Evolutionary conservation across 2,329 filamentous ascomycete species (phyloP).

Genomic region (Diaporthe sp.): DNA sequence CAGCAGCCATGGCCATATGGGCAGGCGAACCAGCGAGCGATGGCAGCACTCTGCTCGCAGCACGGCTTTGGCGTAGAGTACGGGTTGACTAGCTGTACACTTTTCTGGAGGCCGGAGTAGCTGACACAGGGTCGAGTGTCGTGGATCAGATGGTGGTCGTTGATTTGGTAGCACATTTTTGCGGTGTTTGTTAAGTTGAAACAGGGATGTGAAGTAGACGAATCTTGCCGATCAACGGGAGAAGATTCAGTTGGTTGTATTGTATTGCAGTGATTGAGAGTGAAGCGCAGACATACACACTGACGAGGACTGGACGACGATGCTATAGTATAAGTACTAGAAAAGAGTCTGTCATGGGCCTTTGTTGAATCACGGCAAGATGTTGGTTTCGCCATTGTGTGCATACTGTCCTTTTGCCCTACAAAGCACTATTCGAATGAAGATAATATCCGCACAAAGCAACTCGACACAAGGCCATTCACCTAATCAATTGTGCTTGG

Average conservation of each 20-base stretch:
- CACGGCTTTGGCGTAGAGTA: background rate
- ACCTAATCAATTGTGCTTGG: background rate
- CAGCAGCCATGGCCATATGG: background rate
- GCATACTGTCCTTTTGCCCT: background rate
- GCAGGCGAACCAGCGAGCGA: background rate
- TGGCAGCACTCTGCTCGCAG: background rate
- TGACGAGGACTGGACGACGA: background rate
- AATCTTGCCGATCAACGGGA: slow-evolving; percentile 4
- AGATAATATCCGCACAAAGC: background rate
- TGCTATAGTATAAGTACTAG: background rate
- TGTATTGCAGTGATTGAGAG: background rate
- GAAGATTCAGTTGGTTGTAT: background rate
- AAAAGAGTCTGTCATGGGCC: no score
- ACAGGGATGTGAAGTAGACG: background rate
- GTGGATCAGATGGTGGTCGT: background rate
- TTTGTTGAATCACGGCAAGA: background rate
- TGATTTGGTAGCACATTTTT: slow-evolving; percentile 15
- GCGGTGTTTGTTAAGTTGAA: background rate
- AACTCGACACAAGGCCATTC: background rate
- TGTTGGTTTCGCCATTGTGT: background rate
- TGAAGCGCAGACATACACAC: background rate
- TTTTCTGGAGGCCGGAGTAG: background rate
- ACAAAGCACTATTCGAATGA: background rate
- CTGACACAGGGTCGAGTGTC: background rate
- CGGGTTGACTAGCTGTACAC: background rate